phyloP scores from a whole-genome alignment of 192 early-diverging fungal species.

The Mortierella hygrophila region DNA sequence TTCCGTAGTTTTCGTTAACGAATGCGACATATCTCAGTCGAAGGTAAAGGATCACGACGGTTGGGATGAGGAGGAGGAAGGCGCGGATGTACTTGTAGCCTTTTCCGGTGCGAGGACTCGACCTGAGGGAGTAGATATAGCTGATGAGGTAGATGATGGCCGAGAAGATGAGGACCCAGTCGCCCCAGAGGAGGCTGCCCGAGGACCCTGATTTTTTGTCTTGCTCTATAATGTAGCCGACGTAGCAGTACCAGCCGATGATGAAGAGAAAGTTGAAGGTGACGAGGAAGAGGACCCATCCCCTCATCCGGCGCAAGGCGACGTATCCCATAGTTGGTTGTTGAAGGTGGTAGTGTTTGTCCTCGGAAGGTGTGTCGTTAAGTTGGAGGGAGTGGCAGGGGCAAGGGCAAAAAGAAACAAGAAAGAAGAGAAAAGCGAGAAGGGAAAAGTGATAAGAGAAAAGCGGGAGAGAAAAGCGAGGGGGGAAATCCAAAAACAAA shows the following conservation, averaged over 20 bases:
- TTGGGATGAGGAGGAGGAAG: neutral
- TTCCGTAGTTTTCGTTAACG: neutral
- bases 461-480: too few species aligned
- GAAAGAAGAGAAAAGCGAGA: too few species aligned
- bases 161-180: neutral
- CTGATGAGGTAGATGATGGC: neutral
- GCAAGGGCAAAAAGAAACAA: too few species aligned
- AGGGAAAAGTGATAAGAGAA: too few species aligned
- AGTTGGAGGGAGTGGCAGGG: too few species aligned
- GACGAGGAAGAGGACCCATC: constrained; percentile 9
- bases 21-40: neutral
- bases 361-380: too few species aligned
- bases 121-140: constrained; percentile 10
- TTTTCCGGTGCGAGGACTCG: neutral
- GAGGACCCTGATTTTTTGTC: neutral
- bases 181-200: neutral
- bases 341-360: too few species aligned
- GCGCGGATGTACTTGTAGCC: neutral
- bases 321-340: neutral
- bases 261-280: neutral
- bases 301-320: constrained; percentile 10
- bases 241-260: neutral
- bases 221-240: neutral
- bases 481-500: too few species aligned
- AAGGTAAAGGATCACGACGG: neutral